Base-by-base conservation (phyloP, 1,284 basidiomycete species). In the Mixia osmundae region DNA sequence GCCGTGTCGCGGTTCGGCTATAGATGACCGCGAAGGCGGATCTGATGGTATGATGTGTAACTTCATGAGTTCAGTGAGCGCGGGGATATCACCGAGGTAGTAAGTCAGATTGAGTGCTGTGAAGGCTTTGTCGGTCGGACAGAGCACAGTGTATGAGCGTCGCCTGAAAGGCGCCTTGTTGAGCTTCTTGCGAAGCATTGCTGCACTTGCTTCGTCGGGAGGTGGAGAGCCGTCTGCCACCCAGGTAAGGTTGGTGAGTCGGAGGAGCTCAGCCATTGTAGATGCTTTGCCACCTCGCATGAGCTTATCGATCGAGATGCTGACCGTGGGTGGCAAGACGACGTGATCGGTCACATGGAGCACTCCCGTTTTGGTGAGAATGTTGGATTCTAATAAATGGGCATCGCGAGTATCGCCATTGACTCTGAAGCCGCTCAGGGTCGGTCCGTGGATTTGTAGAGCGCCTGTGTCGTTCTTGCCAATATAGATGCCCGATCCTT, bases 71-170 rank as follows among this genome's bases (percentile, higher is more conserved):
- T 61, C 60, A 27, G 65, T 62, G 22, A 95, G 63, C 10, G 44
- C 38, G 2, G 68, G 62, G 4, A 58, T 48, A 51, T 83, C 66
- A 20, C 66, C 62, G 42, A 75, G 72, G 38, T 94, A 65, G 41
- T 63, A 58, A 0, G 83, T 83, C 33, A 95, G 57, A 56, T 97
- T 89, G 50, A 78, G 58, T n/a, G 67, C 61, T 45, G 82, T 75
- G 63, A 95, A 91, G 0, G 89, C 85, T 41, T 75, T 72, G 51
- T 99, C 91, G 2, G 71, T 72, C 1, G 91, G 91, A 46, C 77
- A 79, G 4, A 99, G 64, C 1, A 99, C 54, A 1, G 79, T 85
- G 76, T 43, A 77, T 62, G 32, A 61, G 54, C 42, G 64, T 59
- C 32, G 22, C 18, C 29, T 28, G 31, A 33, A 37, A n/a, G n/a